Evolutionary conservation across 2,329 filamentous ascomycete species (phyloP), one percentile per base, ranked within the genome.

Genomic region (Calonectria pseudoreteaudii): DNA sequence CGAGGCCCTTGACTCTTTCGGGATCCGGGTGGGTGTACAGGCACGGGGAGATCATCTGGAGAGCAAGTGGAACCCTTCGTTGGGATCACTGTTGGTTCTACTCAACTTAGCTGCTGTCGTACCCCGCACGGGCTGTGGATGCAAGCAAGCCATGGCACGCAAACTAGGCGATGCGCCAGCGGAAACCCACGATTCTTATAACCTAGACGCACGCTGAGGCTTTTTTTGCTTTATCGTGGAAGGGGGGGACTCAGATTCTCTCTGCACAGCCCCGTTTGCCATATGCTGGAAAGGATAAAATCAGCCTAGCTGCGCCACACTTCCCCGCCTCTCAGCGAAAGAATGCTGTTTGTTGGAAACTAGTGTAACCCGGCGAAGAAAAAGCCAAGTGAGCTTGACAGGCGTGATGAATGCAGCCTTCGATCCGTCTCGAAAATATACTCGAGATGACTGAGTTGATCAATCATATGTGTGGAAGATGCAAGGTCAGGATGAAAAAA

Each of bases 21-120:
- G 60, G 64, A 23, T 74, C 62, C 2, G 72, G 68, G 41, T 71
- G 68, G 28, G 68, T 64, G 23, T 74, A 74, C 28, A 68, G 66
- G 68, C 72, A 74, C 30, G 70, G 66, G 6, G 72, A 70, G 20
- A 65, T 38, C 72, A 71, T 71, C 31, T 71, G 56, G 7, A 7
- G 16, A 41, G 18, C 13, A 41, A 16, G 38, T 44, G 41, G 41
- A n/a, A 20, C 41, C 18, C 0, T 44, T 44, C 8, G n/a, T 9
- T 10, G 41, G 18, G 41, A 44, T n/a, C 3, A 10, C 41, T 20
- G 41, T 44, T 44, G 41, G 41, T n/a, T n/a, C 41, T 44, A 16
- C 36, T 38, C 4, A 14, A 38, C 13, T 18, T 16, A 14, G 36
- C 36, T 41, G 13, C 16, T 41, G 38, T 18, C 38, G 38, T 18